Conservation (phyloP, 495 filamentous ascomycete species). For the Neurospora sp. region DNA sequence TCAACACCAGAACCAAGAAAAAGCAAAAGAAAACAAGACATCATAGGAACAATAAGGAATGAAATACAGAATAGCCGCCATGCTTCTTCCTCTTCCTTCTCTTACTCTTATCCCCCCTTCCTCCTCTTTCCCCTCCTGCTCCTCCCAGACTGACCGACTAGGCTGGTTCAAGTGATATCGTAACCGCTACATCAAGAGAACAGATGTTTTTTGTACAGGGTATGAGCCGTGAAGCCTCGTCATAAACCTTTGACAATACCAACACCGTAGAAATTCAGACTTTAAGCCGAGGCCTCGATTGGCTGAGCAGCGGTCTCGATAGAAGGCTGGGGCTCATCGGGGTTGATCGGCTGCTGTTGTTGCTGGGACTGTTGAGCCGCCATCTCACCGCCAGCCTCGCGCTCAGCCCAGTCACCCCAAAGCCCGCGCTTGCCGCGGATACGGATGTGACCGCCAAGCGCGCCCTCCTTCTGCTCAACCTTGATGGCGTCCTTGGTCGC, state of each 20-base stretch:
- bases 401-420: slow-evolving; percentile 94
- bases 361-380: slow-evolving; percentile 31
- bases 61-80: neutral
- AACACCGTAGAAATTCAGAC: neutral
- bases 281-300: neutral
- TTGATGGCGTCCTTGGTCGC: slow-evolving; percentile 98
- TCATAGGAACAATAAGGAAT: neutral
- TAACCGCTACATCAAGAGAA: neutral
- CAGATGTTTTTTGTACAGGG: neutral
- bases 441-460: slow-evolving; percentile 64
- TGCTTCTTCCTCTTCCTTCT: neutral
- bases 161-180: neutral
- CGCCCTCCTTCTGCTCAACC: slow-evolving; percentile 74
- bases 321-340: slow-evolving; percentile 17
- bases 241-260: neutral
- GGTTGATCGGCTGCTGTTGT: slow-evolving; percentile 14
- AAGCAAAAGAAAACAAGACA: neutral
- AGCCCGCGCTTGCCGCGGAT: slow-evolving; percentile 82
- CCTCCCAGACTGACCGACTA: neutral
- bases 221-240: neutral
- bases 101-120: neutral
- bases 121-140: neutral
- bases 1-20: neutral
- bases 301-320: slow-evolving; percentile 20
- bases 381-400: slow-evolving; percentile 54